Evolutionary conservation across 1,284 basidiomycete genomes (phyloP).

Genomic region (Cryptococcus deneoformans): DNA sequence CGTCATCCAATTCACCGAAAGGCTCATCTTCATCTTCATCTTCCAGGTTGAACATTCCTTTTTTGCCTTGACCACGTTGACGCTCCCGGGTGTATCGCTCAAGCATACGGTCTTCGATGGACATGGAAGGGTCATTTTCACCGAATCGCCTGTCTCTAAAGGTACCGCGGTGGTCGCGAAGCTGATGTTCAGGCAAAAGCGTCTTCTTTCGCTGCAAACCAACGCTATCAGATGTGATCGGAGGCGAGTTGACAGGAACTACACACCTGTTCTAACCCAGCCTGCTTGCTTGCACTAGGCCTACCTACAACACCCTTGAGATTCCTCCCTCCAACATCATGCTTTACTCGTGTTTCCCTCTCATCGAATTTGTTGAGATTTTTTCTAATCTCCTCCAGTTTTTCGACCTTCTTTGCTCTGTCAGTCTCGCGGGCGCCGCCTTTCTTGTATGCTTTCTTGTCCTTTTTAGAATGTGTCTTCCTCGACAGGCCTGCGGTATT

Average conservation of each 20-base stretch:
- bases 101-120: constrained; percentile 93
- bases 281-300: constrained; percentile 83
- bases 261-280: constrained; percentile 82
- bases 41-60: constrained; percentile 81
- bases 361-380: constrained; percentile 92
- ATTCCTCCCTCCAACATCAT: constrained; percentile 84
- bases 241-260: not conserved
- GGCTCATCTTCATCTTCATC: constrained; percentile 67
- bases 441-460: constrained; percentile 62
- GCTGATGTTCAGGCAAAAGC: constrained; percentile 74
- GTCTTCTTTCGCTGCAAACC: constrained; percentile 74
- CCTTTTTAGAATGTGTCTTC: constrained; percentile 56
- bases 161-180: constrained; percentile 75
- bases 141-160: constrained; percentile 95
- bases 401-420: constrained; percentile 72
- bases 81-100: constrained; percentile 93
- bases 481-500: constrained; percentile 69
- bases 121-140: constrained; percentile 87
- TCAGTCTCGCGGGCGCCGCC: constrained; percentile 63
- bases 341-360: constrained; percentile 85
- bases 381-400: constrained; percentile 77
- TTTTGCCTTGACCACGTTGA: constrained; percentile 61
- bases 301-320: constrained; percentile 78
- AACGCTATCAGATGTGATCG: not conserved
- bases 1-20: constrained; percentile 55